Evolutionary conservation across 164 flowering plant species (phyloP).

Genomic region (Paratinospora sagittata): DNA sequence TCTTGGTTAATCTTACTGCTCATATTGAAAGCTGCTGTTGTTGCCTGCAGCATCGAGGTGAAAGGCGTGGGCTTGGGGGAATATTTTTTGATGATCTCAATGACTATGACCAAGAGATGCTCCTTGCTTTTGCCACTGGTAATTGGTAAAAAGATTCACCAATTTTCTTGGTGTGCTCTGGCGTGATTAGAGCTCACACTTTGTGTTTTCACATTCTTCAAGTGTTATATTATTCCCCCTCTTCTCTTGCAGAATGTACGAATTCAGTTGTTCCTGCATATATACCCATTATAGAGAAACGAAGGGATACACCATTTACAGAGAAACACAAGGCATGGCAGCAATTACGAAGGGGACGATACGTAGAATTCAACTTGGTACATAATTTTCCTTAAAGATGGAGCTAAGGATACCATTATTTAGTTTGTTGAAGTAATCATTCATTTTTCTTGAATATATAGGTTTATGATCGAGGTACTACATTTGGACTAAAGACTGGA

Average conservation of each 20-base stretch:
- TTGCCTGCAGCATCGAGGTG: constrained; percentile 76
- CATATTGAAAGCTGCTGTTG: constrained; percentile 7
- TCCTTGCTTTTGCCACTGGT: constrained; percentile 92
- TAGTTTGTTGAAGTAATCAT: not conserved
- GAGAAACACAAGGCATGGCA: constrained; percentile 82
- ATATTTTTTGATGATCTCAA: constrained; percentile 96
- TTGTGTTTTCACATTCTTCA: not conserved
- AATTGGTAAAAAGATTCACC: constrained; percentile 14
- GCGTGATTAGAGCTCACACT: not conserved
- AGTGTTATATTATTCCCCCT: not conserved
- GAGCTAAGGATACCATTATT: not conserved
- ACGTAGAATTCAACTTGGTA: constrained; percentile 98
- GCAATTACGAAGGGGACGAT: constrained; percentile 89
- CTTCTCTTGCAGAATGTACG: constrained; percentile 70
- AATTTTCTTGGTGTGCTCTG: not conserved
- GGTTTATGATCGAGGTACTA: constrained; percentile 99
- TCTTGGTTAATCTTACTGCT: not conserved
- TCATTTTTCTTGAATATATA: constrained; percentile 14
- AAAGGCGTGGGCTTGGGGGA: constrained; percentile 96
- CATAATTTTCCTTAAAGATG: not conserved
- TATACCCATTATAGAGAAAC: constrained; percentile 67
- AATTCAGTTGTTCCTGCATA: constrained; percentile 90
- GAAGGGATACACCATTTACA: constrained; percentile 76
- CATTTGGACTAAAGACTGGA: constrained; percentile 96
- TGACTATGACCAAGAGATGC: constrained; percentile 95